These are phyloP conservation scores for Sporothrix brasiliensis DNA, from an alignment of 2,329 filamentous ascomycete species.

Conservation along the genomic window DNA sequence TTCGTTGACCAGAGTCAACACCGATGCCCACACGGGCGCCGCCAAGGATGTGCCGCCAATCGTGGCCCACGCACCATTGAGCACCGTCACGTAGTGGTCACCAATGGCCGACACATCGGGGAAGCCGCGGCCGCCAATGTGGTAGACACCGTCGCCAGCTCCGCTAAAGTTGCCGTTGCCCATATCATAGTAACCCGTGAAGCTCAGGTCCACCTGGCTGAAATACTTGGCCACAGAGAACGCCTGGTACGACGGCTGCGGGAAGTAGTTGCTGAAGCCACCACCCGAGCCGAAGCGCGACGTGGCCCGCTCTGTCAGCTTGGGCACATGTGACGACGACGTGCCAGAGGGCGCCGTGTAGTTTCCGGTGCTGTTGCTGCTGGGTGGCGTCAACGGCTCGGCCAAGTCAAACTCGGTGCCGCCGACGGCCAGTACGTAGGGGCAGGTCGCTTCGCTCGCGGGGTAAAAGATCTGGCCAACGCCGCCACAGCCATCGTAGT, in stretches of 20 bases:
- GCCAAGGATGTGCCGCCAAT: conserved; percentile 58
- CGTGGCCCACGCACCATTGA: conserved; percentile 42
- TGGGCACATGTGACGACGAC: conserved; percentile 10
- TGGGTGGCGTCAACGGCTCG: neutral
- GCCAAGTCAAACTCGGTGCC: conserved; percentile 49
- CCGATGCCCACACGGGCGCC: conserved; percentile 59
- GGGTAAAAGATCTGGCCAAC: conserved; percentile 38
- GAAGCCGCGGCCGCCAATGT: conserved; percentile 38
- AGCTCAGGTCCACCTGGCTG: conserved; percentile 33
- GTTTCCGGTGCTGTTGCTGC: conserved; percentile 24
- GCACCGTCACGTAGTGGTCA: conserved; percentile 39
- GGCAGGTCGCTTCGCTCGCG: conserved; percentile 44
- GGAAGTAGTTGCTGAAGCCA: conserved; percentile 53
- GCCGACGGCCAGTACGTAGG: conserved; percentile 56
- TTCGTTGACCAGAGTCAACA: conserved; percentile 66
- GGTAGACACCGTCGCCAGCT: conserved; percentile 36
- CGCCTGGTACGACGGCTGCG: conserved; percentile 49
- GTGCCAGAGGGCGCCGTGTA: conserved; percentile 20
- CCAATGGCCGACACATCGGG: conserved; percentile 40
- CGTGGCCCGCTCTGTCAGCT: conserved; percentile 36
- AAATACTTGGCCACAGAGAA: conserved; percentile 49
- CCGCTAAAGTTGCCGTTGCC: conserved; percentile 33
- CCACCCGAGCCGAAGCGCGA: conserved; percentile 45
- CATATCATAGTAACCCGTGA: conserved; percentile 36
- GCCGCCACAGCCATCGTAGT: conserved; percentile 37